These are phyloP conservation scores for Lunularia cruciata DNA, from an alignment of 225 moss, liverwort and hornwort species.

Conservation along the genomic window DNA sequence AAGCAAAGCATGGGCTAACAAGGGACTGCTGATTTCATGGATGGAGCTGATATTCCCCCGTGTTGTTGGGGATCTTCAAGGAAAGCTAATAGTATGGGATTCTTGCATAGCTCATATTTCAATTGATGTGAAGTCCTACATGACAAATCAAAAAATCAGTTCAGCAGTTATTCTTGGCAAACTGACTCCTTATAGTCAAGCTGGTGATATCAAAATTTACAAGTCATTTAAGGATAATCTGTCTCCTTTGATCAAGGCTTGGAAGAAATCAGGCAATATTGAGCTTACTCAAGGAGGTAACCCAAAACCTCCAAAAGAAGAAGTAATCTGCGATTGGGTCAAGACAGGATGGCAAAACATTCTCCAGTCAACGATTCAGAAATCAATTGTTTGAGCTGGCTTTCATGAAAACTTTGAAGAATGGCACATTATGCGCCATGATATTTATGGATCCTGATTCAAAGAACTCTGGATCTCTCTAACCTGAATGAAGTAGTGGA, in stretches of 20 bases:
- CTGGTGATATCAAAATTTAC: no score
- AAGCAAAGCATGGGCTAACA: not conserved
- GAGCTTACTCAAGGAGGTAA: no score
- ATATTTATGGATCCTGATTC: constrained; percentile 1
- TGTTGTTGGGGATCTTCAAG: not conserved
- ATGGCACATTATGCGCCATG: not conserved
- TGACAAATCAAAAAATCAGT: no score
- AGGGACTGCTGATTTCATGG: not conserved
- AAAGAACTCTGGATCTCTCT: no score
- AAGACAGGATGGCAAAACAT: constrained; percentile 1
- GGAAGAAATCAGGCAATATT: no score
- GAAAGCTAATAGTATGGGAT: no score
- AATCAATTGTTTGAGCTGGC: not conserved
- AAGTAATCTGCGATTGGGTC: no score
- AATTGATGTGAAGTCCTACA: not conserved
- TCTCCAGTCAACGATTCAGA: not conserved
- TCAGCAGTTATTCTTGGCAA: no score
- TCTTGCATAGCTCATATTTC: not conserved
- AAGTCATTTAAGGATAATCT: no score
- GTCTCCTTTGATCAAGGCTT: no score
- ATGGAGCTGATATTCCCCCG: not conserved
- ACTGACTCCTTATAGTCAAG: no score
- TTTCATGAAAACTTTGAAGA: constrained; percentile 8
- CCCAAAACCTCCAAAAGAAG: no score
- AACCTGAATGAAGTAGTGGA: not conserved